Conservation (phyloP, 805 yeast genomes). For the Starmerella sirachaensis region DNA sequence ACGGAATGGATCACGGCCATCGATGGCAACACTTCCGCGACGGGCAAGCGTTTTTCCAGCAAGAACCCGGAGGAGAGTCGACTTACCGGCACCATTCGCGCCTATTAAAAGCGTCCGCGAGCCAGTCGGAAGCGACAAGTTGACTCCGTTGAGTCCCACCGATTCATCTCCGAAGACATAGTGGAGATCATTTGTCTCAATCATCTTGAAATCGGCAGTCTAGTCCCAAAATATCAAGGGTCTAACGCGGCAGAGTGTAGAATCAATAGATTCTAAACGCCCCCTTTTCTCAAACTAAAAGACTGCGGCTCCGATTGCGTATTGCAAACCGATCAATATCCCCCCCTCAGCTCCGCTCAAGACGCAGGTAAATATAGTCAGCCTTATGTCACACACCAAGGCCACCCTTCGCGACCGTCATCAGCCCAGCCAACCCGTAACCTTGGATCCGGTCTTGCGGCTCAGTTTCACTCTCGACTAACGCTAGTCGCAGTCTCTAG, state of each 20-base stretch:
- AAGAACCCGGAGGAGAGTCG: conserved; percentile 68
- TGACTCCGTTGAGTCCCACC: conserved; percentile 57
- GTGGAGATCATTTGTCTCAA: conserved; percentile 50
- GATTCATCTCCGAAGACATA: conserved; percentile 55
- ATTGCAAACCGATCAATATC: no score
- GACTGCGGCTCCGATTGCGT: no score
- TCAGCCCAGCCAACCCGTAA: not conserved
- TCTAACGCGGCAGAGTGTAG: no score
- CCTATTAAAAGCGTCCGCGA: conserved; percentile 74
- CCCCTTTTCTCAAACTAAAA: no score
- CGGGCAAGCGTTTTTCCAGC: conserved; percentile 86
- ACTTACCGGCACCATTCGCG: conserved; percentile 96
- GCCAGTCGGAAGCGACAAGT: conserved; percentile 51
- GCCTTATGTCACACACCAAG: no score
- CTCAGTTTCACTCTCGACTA: not conserved
- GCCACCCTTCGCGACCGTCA: not conserved
- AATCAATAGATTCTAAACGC: no score
- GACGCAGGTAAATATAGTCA: not conserved
- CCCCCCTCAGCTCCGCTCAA: no score
- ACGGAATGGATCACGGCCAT: conserved; percentile 84
- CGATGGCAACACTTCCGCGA: conserved; percentile 56
- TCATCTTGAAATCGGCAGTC: conserved; percentile 26
- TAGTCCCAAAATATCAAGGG: no score
- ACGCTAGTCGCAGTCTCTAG: not conserved
- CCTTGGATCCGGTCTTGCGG: not conserved